Base-by-base conservation (phyloP, 2,329 filamentous ascomycete genomes). In the Penicillium sp. region DNA sequence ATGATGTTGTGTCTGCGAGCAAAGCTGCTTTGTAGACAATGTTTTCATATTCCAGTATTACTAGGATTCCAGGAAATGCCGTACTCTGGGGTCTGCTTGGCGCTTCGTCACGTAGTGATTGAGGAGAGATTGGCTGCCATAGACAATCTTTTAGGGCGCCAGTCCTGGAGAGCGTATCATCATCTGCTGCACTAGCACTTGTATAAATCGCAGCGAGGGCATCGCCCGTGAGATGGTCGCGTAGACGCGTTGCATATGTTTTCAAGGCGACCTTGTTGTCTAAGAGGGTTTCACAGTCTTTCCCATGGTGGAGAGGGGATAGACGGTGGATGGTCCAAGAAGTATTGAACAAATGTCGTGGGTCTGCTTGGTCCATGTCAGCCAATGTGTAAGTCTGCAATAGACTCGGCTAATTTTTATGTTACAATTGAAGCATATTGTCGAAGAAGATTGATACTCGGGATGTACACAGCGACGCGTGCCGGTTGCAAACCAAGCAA, bases 301-400 rank as follows among this genome's bases (percentile, higher is more conserved):
- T 72, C 55, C 71, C 74, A 62, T 81, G 77, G 65, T 82, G 77
- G 38, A 84, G 75, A n/a, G 80, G 80, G 4, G 81, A 82, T 9
- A 82, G 68, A 60, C 80, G 79, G 65, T 82, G 79, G 49, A 80
- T 69, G n/a, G 72, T 78, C 76, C 80, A 83, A 29, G 80, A 82
- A n/a, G 76, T 77, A 63, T 79, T 78, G 63, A 81, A 80, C 38
- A 83, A 72, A 11, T 79, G 77, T 53, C 77, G 56, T 26, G 54
- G 53, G 16, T 51, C 65, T 56, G 61, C 56, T 49, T 63, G 54
- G 22, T 63, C 62, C 71, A 74, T 74, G 13, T 13, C 34, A 43
- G 9, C 6, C 13, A 22, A 18, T 5, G 4, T 26, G 14, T 22
- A 22, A 47, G 31, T n/a, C 22, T 31, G 14, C 4, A 39, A 38